These are phyloP conservation scores for Chloroidium sp. DNA, from an alignment of 163 green algal species.

Conservation along the genomic window DNA sequence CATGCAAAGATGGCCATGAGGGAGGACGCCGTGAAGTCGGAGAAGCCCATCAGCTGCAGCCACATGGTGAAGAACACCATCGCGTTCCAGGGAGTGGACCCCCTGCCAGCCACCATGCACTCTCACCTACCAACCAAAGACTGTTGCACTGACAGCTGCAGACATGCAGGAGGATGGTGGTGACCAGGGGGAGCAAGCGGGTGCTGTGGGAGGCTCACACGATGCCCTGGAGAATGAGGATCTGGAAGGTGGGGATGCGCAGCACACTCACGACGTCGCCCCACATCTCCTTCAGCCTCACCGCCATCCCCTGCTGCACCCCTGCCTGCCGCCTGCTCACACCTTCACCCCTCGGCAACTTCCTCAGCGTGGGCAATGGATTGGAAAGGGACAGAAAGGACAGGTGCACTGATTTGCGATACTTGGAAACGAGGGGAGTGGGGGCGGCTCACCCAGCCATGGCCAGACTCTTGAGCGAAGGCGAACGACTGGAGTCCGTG, in stretches of 20 bases:
- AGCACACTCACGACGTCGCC: constrained; percentile 30
- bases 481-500: no score
- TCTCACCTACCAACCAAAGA: background rate
- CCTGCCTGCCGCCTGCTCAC: no score
- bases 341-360: no score
- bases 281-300: constrained; percentile 5
- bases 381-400: no score
- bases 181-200: no score
- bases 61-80: constrained; percentile 75
- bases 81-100: constrained; percentile 71
- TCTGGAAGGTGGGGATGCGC: constrained; percentile 58
- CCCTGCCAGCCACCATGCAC: constrained; percentile 63
- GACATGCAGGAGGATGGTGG: background rate
- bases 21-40: constrained; percentile 3
- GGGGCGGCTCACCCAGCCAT: no score
- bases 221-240: constrained; percentile 40
- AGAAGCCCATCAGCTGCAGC: constrained; percentile 43
- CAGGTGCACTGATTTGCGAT: no score
- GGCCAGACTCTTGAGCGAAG: no score
- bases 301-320: no score
- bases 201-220: no score
- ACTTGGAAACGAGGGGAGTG: no score
- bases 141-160: background rate
- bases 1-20: constrained; percentile 48
- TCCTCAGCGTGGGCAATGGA: no score